Percentiles rank a stretch among this genome's conserved stretches.
phyloP scores from a whole-genome alignment of 257 asterid species.

The Nicotiana paniculata region DNA sequence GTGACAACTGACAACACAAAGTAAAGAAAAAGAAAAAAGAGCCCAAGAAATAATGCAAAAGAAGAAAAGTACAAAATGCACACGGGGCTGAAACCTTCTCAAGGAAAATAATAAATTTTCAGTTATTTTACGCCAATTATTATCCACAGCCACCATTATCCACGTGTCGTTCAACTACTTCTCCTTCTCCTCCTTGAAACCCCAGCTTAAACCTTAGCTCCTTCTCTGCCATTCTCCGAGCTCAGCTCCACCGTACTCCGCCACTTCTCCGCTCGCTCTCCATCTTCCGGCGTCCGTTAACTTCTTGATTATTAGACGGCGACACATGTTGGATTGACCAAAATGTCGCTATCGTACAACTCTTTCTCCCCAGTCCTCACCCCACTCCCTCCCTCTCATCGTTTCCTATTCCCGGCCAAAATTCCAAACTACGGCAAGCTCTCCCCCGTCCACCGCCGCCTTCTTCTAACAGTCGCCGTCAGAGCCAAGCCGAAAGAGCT shows the following conservation, averaged over 20 bases:
- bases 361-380: constrained; percentile 36
- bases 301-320: neutral
- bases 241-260: constrained; percentile 7
- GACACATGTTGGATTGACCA: constrained; percentile 39
- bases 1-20: too few relatives aligned
- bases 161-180: constrained; percentile 3
- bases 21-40: too few relatives aligned
- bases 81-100: too few relatives aligned
- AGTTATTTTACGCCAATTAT: neutral
- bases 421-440: constrained; percentile 21
- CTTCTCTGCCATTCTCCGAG: neutral
- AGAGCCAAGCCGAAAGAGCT: constrained; percentile 60
- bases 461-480: constrained; percentile 24
- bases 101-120: neutral
- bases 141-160: constrained; percentile 8
- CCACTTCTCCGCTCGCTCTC: neutral
- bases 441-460: constrained; percentile 22
- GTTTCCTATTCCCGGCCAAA: constrained; percentile 26
- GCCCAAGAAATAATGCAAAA: too few relatives aligned
- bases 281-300: neutral
- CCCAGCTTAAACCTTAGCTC: neutral
- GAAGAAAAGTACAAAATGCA: too few relatives aligned
- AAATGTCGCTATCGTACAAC: constrained; percentile 41
- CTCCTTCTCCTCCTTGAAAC: constrained; percentile 7
- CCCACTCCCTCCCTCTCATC: constrained; percentile 22